A percentile compares a stretch with the other conserved stretches of the same genome.
These are phyloP conservation scores for Xylariomycetidae sp. DNA, from an alignment of 2,329 filamentous ascomycete genomes.

Conservation along the genomic window DNA sequence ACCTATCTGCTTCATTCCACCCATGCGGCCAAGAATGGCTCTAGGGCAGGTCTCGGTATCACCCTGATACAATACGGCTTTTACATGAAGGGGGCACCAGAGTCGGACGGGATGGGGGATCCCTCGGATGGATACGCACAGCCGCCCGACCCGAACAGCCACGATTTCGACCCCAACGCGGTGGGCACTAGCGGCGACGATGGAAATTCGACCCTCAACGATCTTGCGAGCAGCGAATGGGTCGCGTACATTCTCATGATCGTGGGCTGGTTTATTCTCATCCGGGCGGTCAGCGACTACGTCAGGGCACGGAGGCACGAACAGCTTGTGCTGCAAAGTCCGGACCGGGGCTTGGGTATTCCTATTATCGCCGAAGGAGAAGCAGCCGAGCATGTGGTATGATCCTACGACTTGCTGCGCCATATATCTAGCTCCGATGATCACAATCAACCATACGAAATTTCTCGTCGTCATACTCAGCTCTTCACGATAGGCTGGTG, in stretches of 20 bases:
- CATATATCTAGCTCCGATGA: too few species aligned
- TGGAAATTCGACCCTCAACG: slow-evolving; percentile 39
- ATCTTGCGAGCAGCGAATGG: slow-evolving; percentile 75
- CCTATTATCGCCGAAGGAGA: slow-evolving; percentile 86
- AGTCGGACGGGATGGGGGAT: slow-evolving; percentile 37
- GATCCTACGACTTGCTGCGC: too few species aligned
- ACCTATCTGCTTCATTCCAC: slow-evolving; percentile 97
- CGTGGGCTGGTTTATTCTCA: slow-evolving; percentile 95
- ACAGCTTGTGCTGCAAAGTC: slow-evolving; percentile 86
- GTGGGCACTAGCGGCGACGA: slow-evolving; percentile 38
- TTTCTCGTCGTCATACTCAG: too few species aligned
- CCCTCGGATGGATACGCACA: slow-evolving; percentile 55
- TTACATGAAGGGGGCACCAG: slow-evolving; percentile 69
- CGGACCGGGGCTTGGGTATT: slow-evolving; percentile 77
- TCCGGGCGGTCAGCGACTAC: slow-evolving; percentile 89
- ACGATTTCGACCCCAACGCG: slow-evolving; percentile 74
- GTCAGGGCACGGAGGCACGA: slow-evolving; percentile 83
- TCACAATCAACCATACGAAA: too few species aligned
- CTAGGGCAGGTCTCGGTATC: slow-evolving; percentile 86
- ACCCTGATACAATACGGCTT: slow-evolving; percentile 96
- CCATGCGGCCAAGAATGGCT: slow-evolving; percentile 96
- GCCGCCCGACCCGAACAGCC: slow-evolving; percentile 81
- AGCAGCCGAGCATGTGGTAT: slow-evolving; percentile 69
- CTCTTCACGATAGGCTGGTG: too few species aligned
- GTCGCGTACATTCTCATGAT: slow-evolving; percentile 92